These are phyloP conservation scores for Blakeslea trispora DNA, from an alignment of 371 early-diverging fungal species.

Conservation along the genomic window DNA sequence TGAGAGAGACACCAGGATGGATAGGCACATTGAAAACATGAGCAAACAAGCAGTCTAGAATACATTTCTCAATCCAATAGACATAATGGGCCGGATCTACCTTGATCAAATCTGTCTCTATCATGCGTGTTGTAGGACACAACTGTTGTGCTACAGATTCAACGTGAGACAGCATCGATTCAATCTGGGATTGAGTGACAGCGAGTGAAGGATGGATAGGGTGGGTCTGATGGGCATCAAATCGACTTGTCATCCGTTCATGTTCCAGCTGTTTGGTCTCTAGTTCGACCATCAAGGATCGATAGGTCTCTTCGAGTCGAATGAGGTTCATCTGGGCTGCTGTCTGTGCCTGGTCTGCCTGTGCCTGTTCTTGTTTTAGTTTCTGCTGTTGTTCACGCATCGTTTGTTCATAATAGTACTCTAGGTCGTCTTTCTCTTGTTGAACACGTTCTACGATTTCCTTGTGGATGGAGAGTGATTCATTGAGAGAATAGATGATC, in stretches of 20 bases:
- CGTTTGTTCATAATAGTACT: conserved; percentile 17
- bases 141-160: background rate
- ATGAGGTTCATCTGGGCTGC: conserved; percentile 1
- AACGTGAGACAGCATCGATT: background rate
- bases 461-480: conserved; percentile 46
- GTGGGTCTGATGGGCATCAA: conserved; percentile 38
- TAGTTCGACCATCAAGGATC: too few relatives aligned
- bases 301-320: too few relatives aligned
- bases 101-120: conserved; percentile 14
- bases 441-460: conserved; percentile 43
- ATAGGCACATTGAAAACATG: conserved; percentile 29
- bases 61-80: conserved; percentile 29
- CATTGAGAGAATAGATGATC: conserved; percentile 36
- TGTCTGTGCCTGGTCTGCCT: conserved; percentile 16
- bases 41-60: conserved; percentile 26
- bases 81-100: conserved; percentile 14
- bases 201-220: conserved; percentile 17
- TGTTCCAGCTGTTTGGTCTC: conserved; percentile 29
- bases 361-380: background rate
- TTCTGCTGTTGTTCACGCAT: conserved; percentile 9
- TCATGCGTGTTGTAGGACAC: too few relatives aligned
- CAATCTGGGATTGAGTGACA: background rate
- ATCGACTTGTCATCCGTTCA: conserved; percentile 39
- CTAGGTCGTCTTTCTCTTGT: conserved; percentile 27
- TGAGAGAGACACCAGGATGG: conserved; percentile 36